Conservation (phyloP, 805 yeast species). For the Wickerhamiella galacta region DNA sequence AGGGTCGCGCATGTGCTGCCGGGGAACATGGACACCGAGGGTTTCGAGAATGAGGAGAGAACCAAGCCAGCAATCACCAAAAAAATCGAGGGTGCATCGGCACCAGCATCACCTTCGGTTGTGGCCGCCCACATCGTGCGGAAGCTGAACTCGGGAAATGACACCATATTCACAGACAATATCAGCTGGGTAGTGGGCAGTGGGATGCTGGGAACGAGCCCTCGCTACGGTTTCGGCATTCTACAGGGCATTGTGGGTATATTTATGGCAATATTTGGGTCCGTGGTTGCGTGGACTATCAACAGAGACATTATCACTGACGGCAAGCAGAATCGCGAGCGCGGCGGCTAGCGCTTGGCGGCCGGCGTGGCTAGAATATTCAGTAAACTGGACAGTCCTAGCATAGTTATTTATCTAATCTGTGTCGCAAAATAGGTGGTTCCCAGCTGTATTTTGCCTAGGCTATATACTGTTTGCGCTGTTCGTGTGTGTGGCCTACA, state of each 20-base stretch:
- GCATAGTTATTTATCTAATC: too few relatives aligned
- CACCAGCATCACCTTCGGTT: constrained; percentile 44
- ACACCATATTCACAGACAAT: constrained; percentile 63
- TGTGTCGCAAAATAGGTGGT: too few relatives aligned
- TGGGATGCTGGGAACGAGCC: constrained; percentile 24
- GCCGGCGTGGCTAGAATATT: too few relatives aligned
- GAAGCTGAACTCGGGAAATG: constrained; percentile 45
- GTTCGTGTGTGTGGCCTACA: too few relatives aligned
- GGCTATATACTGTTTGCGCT: too few relatives aligned
- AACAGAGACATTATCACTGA: constrained; percentile 9
- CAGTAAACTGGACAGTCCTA: too few relatives aligned
- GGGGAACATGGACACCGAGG: constrained; percentile 83
- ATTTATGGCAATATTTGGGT: constrained; percentile 13
- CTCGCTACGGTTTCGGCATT: constrained; percentile 15
- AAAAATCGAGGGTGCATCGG: constrained; percentile 70
- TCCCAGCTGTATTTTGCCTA: too few relatives aligned
- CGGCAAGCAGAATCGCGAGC: background rate
- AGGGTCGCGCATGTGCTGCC: constrained; percentile 65
- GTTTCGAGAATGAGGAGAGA: constrained; percentile 59
- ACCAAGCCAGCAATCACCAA: constrained; percentile 78
- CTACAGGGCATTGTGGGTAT: constrained; percentile 14
- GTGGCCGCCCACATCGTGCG: constrained; percentile 48
- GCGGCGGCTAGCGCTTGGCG: too few relatives aligned
- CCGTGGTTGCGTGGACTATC: constrained; percentile 13
- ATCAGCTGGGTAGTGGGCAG: constrained; percentile 66